Evolutionary conservation across 352 stramenopile species (phyloP).

Genomic region (Globisporangium polare): DNA sequence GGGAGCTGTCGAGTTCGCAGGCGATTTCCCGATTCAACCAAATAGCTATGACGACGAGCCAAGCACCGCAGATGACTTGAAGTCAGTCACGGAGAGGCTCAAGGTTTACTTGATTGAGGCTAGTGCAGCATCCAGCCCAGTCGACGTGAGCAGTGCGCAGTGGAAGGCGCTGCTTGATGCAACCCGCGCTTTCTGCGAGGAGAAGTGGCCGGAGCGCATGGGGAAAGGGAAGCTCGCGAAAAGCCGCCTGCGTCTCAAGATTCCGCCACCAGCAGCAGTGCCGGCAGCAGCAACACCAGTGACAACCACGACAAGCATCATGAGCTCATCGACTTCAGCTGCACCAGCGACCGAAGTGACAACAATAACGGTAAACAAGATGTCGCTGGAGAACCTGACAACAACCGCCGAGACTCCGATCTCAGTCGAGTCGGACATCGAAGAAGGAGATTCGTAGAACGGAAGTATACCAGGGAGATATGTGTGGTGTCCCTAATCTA

Average conservation of each 20-base stretch:
- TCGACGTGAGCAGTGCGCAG: not conserved
- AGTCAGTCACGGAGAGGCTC: slow-evolving; percentile 15
- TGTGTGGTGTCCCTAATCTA: not conserved
- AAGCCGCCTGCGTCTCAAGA: slow-evolving; percentile 25
- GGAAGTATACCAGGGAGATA: not conserved
- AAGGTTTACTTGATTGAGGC: slow-evolving; percentile 19
- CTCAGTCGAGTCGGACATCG: not conserved
- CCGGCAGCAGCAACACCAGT: not conserved
- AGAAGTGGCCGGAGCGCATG: slow-evolving; percentile 58
- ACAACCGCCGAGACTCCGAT: not conserved
- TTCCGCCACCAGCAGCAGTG: not conserved
- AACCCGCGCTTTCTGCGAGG: slow-evolving; percentile 50
- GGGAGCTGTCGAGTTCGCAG: slow-evolving; percentile 18
- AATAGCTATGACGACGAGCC: slow-evolving; percentile 12
- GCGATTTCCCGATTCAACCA: slow-evolving; percentile 22
- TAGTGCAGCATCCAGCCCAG: not conserved
- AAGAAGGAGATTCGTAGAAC: not conserved
- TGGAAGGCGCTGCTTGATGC: slow-evolving; percentile 40
- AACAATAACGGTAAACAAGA: not conserved
- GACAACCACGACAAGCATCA: not conserved
- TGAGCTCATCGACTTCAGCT: no score
- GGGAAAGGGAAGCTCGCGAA: slow-evolving; percentile 39
- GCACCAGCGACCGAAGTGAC: not conserved
- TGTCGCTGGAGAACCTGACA: slow-evolving; percentile 3
- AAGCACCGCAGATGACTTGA: slow-evolving; percentile 25